These are phyloP conservation scores for Halenospora varia DNA, from an alignment of 495 filamentous ascomycete genomes.

Conservation along the genomic window DNA sequence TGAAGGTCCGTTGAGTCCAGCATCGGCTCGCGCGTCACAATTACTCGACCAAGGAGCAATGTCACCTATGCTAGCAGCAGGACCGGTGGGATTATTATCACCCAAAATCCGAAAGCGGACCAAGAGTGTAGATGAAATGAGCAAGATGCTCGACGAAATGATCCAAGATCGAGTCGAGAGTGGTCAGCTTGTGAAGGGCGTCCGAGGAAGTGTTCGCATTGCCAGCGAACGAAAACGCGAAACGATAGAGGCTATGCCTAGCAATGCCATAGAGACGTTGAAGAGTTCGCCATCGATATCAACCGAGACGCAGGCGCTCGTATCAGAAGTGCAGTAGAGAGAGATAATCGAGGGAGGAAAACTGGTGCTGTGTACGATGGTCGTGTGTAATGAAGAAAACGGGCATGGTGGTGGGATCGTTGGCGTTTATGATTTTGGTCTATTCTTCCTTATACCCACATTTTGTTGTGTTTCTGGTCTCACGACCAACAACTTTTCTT, in stretches of 20 bases:
- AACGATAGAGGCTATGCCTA: neutral
- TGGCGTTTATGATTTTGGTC: neutral
- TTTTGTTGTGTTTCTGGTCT: slow-evolving; percentile 7
- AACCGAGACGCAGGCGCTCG: neutral
- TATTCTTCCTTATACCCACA: slow-evolving; percentile 4
- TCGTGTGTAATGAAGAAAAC: neutral
- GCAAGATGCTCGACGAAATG: slow-evolving; percentile 88
- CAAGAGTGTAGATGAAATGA: slow-evolving; percentile 83
- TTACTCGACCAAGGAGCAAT: slow-evolving; percentile 35
- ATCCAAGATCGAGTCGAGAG: slow-evolving; percentile 79
- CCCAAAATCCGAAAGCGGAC: slow-evolving; percentile 43
- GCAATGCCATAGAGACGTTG: neutral
- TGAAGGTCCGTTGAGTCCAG: slow-evolving; percentile 36
- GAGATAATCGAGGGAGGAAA: neutral
- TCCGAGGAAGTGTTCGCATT: slow-evolving; percentile 32
- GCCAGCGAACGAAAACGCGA: slow-evolving; percentile 19
- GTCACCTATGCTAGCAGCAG: slow-evolving; percentile 20
- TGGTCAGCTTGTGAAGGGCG: slow-evolving; percentile 57
- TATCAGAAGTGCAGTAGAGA: slow-evolving; percentile 2
- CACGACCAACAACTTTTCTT: slow-evolving; percentile 9
- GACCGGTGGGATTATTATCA: slow-evolving; percentile 10
- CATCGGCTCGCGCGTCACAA: slow-evolving; percentile 42
- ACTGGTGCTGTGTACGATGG: neutral
- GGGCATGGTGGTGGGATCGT: neutral
- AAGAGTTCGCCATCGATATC: neutral